These are phyloP conservation scores for Coemansia sp. DNA, from an alignment of 371 early-diverging fungal genomes.

Conservation along the genomic window DNA sequence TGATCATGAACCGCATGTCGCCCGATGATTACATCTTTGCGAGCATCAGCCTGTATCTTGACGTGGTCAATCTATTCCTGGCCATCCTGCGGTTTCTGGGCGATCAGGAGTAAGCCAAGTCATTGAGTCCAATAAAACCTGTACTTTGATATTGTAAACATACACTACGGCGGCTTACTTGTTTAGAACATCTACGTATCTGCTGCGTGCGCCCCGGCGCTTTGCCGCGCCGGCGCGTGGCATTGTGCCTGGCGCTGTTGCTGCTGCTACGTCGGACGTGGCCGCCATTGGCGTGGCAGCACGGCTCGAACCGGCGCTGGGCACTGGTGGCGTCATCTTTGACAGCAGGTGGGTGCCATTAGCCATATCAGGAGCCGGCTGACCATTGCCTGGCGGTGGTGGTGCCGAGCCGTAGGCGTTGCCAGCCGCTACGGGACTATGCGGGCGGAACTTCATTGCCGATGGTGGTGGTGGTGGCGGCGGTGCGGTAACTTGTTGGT, in stretches of 20 bases:
- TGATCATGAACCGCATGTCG: constrained; percentile 64
- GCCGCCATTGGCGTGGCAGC: constrained; percentile 21
- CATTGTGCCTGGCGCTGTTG: too few species aligned
- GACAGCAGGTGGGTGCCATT: constrained; percentile 10
- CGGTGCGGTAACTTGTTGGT: constrained; percentile 30
- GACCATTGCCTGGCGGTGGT: neutral
- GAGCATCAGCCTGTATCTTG: constrained; percentile 75
- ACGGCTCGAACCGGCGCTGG: constrained; percentile 30
- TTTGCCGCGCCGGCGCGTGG: constrained; percentile 11
- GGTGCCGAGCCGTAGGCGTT: neutral
- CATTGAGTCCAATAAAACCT: neutral
- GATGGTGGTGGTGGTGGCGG: constrained; percentile 49
- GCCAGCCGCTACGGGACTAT: constrained; percentile 21
- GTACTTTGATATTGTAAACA: neutral
- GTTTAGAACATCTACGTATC: constrained; percentile 54
- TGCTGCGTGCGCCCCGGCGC: constrained; percentile 54
- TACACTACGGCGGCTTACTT: constrained; percentile 2
- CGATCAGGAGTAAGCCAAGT: constrained; percentile 31
- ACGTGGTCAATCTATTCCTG: constrained; percentile 78
- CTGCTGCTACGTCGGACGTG: neutral
- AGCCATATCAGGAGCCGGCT: neutral
- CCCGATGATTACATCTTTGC: constrained; percentile 82
- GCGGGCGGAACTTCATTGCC: constrained; percentile 39
- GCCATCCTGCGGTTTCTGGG: constrained; percentile 64
- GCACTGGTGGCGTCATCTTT: constrained; percentile 7